Conservation (phyloP, 2,329 filamentous ascomycete genomes). For the Xylaria sp. region DNA sequence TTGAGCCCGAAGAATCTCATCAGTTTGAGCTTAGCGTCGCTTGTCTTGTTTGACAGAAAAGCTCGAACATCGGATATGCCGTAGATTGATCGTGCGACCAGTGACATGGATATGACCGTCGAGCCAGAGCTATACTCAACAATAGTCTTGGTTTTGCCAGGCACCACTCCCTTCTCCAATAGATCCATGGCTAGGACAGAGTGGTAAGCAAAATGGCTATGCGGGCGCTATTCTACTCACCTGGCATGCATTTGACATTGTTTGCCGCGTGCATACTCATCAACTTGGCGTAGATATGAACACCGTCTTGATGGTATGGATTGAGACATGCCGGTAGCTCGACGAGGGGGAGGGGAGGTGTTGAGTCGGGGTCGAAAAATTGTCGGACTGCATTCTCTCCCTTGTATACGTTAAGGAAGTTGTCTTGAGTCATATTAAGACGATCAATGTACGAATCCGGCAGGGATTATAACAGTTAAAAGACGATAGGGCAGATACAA, state of each 20-base stretch:
- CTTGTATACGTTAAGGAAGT: neutral
- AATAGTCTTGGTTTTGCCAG: constrained; percentile 60
- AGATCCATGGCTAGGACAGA: neutral
- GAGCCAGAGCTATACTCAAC: constrained; percentile 71
- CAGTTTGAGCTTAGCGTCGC: neutral
- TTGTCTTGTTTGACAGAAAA: neutral
- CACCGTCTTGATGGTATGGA: neutral
- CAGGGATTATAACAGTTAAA: neutral
- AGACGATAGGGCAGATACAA: neutral
- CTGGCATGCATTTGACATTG: neutral
- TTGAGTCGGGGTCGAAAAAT: neutral
- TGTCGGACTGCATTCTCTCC: neutral
- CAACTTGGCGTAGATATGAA: neutral
- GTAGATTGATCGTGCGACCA: constrained; percentile 63
- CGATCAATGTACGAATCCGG: neutral
- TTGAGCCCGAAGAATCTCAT: neutral
- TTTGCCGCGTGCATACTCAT: neutral
- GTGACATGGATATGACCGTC: constrained; percentile 68
- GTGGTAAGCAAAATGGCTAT: neutral
- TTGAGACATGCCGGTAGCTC: neutral
- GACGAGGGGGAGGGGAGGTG: neutral
- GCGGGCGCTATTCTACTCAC: neutral
- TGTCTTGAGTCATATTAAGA: neutral
- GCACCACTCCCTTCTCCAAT: constrained; percentile 51
- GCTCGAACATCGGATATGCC: neutral